A percentile compares a stretch with the other conserved stretches of the same genome.
phyloP scores from a whole-genome alignment of 192 early-diverging fungal genomes.

The Obelidium mucronatum region DNA sequence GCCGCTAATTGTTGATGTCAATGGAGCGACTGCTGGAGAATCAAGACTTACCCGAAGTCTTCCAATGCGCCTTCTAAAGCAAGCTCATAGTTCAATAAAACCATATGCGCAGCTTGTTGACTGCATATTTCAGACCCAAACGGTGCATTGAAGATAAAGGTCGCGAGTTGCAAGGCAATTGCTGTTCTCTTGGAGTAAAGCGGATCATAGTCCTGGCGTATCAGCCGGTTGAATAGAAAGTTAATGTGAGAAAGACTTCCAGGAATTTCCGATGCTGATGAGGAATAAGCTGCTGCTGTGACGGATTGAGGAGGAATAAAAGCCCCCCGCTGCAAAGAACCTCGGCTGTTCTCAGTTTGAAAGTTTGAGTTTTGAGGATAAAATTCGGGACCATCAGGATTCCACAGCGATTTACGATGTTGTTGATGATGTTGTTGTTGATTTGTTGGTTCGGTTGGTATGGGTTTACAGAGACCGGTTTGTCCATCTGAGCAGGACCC shows the following conservation, averaged over 20 bases:
- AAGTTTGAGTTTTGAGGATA: no score
- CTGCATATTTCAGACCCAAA: slow-evolving; percentile 14
- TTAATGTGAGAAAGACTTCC: slow-evolving; percentile 17
- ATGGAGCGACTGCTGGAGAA: not conserved
- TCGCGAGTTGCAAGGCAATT: slow-evolving; percentile 23
- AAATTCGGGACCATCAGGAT: no score
- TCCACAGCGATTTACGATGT: no score
- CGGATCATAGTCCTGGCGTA: slow-evolving; percentile 22
- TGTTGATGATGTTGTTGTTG: no score
- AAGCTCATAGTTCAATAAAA: slow-evolving; percentile 23
- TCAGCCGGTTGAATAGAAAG: slow-evolving; percentile 18
- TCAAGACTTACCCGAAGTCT: slow-evolving; percentile 20
- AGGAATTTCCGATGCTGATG: not conserved
- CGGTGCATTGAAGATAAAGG: slow-evolving; percentile 1
- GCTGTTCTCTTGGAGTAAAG: slow-evolving; percentile 25
- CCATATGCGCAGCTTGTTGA: slow-evolving; percentile 6
- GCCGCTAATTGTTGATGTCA: not conserved
- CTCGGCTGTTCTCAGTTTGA: no score
- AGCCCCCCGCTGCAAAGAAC: no score
- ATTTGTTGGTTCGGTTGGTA: no score
- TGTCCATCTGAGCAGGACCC: no score
- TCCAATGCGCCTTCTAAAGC: slow-evolving; percentile 20
- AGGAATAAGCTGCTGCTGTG: no score
- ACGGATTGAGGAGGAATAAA: no score
- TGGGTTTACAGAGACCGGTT: no score